Evolutionary conservation across 1,284 basidiomycete species (phyloP).

Genomic region (Moesziomyces aphidis): DNA sequence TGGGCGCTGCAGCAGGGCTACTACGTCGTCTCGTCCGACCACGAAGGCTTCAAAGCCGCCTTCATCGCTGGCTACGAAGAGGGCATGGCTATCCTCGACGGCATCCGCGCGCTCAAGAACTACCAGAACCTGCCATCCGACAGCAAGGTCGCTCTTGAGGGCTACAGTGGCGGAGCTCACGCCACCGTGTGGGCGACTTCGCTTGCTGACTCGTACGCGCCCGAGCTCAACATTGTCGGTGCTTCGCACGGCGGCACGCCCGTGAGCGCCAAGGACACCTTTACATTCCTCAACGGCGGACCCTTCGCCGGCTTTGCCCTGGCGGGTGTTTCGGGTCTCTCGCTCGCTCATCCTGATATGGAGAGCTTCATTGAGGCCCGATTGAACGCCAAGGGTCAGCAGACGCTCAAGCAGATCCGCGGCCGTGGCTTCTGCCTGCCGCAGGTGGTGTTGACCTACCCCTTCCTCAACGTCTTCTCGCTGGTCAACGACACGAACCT

Average conservation of each 20-base stretch:
- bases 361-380: slow-evolving; percentile 17
- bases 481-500: slow-evolving; percentile 50
- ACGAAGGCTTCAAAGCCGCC: slow-evolving; percentile 48
- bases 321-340: slow-evolving; percentile 49
- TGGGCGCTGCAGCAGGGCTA: slow-evolving; percentile 57
- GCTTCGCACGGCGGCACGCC: slow-evolving; percentile 60
- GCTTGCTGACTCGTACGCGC: slow-evolving; percentile 44
- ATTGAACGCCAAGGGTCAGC: slow-evolving; percentile 27
- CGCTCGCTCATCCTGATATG: slow-evolving; percentile 40
- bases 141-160: slow-evolving; percentile 43
- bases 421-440: slow-evolving; percentile 33
- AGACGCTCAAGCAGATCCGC: slow-evolving; percentile 20
- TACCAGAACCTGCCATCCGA: slow-evolving; percentile 23
- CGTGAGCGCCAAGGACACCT: slow-evolving; percentile 37
- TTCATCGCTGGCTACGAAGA: slow-evolving; percentile 56
- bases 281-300: slow-evolving; percentile 43
- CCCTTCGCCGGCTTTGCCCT: slow-evolving; percentile 56
- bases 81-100: slow-evolving; percentile 55
- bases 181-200: slow-evolving; percentile 51
- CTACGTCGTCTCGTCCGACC: slow-evolving; percentile 60
- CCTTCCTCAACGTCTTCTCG: slow-evolving; percentile 29
- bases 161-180: slow-evolving; percentile 58
- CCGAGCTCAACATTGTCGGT: slow-evolving; percentile 57
- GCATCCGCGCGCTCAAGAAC: slow-evolving; percentile 46
- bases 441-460: slow-evolving; percentile 21